These are phyloP conservation scores for Rubia yunnanensis DNA, from an alignment of 257 asterid genomes.

Conservation along the genomic window DNA sequence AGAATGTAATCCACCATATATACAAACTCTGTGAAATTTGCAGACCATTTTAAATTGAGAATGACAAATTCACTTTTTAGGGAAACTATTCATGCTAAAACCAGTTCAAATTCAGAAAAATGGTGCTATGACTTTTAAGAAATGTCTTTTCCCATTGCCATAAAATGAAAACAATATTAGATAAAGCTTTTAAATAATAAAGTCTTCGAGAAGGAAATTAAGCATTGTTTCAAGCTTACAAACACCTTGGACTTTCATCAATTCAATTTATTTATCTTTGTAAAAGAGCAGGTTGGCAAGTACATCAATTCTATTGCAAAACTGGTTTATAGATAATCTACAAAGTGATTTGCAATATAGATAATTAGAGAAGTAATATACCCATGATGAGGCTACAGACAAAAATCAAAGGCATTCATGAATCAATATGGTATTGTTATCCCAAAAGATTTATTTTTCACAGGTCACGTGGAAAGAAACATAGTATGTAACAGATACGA, in stretches of 20 bases:
- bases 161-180: neutral
- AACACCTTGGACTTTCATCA: neutral
- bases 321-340: neutral
- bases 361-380: neutral
- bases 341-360: neutral
- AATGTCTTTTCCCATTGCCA: neutral
- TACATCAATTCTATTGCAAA: neutral
- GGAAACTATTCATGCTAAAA: neutral
- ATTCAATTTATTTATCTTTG: too few species aligned
- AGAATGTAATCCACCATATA: neutral
- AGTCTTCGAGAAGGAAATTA: neutral
- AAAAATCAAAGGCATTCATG: neutral
- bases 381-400: neutral
- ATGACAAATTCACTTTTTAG: too few species aligned
- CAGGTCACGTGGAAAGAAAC: neutral
- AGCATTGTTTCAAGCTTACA: neutral
- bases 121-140: neutral
- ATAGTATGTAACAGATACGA: neutral
- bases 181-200: too few species aligned
- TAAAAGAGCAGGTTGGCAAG: neutral
- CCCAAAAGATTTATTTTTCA: neutral
- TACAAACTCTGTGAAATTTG: neutral
- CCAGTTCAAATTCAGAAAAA: neutral
- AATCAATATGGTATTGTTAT: neutral
- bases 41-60: neutral